Base-by-base conservation (phyloP, 2,329 filamentous ascomycete genomes). In the Gremmenia infestans region DNA sequence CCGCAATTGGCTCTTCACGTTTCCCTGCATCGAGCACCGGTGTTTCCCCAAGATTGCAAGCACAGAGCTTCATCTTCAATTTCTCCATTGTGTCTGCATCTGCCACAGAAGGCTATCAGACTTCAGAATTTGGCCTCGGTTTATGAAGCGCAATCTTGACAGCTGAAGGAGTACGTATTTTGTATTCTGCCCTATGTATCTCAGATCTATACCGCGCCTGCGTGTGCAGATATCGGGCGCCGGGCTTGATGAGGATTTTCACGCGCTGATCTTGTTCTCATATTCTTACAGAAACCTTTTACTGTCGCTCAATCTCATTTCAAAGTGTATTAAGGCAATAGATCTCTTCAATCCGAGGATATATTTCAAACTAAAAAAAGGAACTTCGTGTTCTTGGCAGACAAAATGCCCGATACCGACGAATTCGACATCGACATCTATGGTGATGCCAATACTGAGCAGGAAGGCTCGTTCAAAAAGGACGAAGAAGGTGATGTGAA, bases 381-480 rank as follows among this genome's bases (percentile, higher is more conserved):
- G 23, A 53, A 50, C 37, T 59, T 58, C 51, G 57, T 51, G 48
- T 49, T 56, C 40, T 43, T 48, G 45, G 35, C 49, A 39, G 28
- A 22, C 62, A 60, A 56, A 53, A 88, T 87, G 85, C 82, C 84
- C 64, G 85, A 88, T 32, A 32, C 28, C 66, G 83, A 87, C 67
- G 83, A 87, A 65, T 87, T 86, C 71, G 85, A 88, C 65, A 87
- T 88, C 73, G 85, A 88, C 64, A 85, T 88, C 66, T 88, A 88
- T 68, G 85, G 83, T 65, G 85, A 87, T 65, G 75, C 76, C 56
- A 74, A 73, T 58, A 72, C 74, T 55, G 76, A 81, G 23, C 72
- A 77, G 57, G 71, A 75, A 59, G 67, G 61, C 17, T 63, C 65
- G 28, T 64, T 68, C 54, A 70, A 70, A 56, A 71, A 70, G 46